Percentiles rank a stretch among this genome's conserved stretches.
Evolutionary conservation across 495 filamentous ascomycete species (phyloP).

Genomic region (Tuber borchii): DNA sequence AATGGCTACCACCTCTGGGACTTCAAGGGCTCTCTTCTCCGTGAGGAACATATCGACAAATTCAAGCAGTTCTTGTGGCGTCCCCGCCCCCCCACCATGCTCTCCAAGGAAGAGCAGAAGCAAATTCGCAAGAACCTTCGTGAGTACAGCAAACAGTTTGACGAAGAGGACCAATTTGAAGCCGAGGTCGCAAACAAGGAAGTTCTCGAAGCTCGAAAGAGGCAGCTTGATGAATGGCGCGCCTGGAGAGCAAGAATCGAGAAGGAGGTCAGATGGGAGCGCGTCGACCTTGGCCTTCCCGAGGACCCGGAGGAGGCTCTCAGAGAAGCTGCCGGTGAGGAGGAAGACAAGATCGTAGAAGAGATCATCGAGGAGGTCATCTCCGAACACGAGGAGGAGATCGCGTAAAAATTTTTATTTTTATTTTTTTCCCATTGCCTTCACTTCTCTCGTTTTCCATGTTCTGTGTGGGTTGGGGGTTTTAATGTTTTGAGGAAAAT

Average conservation of each 20-base stretch:
- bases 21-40: conserved; percentile 81
- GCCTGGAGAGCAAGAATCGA: conserved; percentile 73
- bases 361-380: conserved; percentile 88
- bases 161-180: conserved; percentile 86
- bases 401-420: neutral
- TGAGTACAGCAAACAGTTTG: conserved; percentile 90
- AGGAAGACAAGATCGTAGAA: conserved; percentile 82
- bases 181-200: conserved; percentile 87
- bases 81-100: conserved; percentile 78
- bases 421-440: neutral
- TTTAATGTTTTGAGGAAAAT: neutral
- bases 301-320: conserved; percentile 47
- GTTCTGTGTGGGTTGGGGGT: neutral
- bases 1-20: conserved; percentile 98
- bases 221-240: conserved; percentile 80
- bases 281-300: conserved; percentile 57
- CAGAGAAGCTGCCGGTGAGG: conserved; percentile 43
- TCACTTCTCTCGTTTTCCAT: neutral
- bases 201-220: conserved; percentile 78
- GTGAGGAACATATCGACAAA: conserved; percentile 87
- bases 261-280: conserved; percentile 66
- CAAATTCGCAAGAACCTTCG: conserved; percentile 95
- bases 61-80: conserved; percentile 98
- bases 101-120: conserved; percentile 93
- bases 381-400: conserved; percentile 41